A percentile compares a stretch with the other conserved stretches of the same genome.
These are phyloP conservation scores for Solanum chaucha DNA, from an alignment of 257 asterid genomes.

Conservation along the genomic window DNA sequence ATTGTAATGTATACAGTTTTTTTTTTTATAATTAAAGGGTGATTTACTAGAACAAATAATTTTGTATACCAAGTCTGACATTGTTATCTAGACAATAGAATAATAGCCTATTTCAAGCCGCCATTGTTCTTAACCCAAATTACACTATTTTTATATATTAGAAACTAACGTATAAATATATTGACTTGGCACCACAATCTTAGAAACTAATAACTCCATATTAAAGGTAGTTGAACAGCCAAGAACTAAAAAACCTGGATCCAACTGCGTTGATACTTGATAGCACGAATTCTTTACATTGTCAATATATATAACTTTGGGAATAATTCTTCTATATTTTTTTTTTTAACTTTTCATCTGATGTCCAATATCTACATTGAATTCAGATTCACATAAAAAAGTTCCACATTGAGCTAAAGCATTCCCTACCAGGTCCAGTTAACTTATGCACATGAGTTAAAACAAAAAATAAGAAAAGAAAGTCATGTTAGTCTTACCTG, in stretches of 20 bases:
- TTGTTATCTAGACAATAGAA: not conserved
- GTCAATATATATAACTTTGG: not conserved
- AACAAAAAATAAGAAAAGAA: not conserved
- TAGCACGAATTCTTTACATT: not conserved
- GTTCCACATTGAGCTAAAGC: accelerated
- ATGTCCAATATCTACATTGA: too few species aligned
- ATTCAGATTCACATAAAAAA: too few species aligned
- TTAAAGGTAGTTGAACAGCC: not conserved
- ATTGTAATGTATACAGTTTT: not conserved
- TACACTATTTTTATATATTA: not conserved
- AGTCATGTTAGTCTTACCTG: not conserved
- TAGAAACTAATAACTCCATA: not conserved
- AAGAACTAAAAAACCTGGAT: not conserved
- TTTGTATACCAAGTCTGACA: not conserved
- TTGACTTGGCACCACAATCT: not conserved
- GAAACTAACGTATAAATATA: not conserved
- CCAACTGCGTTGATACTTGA: not conserved
- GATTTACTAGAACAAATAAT: not conserved
- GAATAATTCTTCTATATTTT: too few species aligned
- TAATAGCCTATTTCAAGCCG: not conserved
- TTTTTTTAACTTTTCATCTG: too few species aligned
- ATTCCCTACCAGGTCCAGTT: not conserved
- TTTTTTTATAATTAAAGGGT: not conserved
- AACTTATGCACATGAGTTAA: not conserved
- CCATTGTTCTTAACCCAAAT: not conserved